Conservation (phyloP, 75 land plant genomes). For the Pinus taeda region DNA sequence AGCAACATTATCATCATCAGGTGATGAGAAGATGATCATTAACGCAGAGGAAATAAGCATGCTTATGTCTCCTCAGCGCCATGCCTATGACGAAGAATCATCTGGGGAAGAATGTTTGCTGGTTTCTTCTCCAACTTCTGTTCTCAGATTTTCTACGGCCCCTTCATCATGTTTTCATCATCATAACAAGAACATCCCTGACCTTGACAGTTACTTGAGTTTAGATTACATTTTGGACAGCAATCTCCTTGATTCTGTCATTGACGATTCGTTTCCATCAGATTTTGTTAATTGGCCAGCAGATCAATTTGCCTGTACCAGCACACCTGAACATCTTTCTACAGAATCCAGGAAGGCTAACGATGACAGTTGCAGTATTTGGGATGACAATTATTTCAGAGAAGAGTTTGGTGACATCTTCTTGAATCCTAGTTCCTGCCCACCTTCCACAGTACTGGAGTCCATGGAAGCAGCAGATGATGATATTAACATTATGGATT, state of each 20-base stretch:
- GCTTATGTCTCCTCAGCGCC: too few relatives aligned
- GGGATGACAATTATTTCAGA: neutral
- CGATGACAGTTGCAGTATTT: neutral
- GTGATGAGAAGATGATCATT: too few relatives aligned
- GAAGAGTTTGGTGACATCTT: neutral
- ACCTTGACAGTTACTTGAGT: neutral
- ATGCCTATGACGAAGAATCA: constrained; percentile 7
- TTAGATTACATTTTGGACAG: neutral
- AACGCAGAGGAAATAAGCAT: too few relatives aligned
- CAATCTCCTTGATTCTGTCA: neutral
- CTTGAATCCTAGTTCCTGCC: neutral
- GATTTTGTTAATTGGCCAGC: neutral
- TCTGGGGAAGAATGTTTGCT: constrained; percentile 1
- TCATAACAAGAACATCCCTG: neutral
- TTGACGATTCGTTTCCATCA: neutral
- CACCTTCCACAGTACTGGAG: too few relatives aligned
- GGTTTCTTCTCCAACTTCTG: constrained; percentile 1
- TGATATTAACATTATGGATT: neutral
- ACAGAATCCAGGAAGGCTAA: neutral
- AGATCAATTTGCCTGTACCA: too few relatives aligned
- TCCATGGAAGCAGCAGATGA: neutral
- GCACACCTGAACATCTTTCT: neutral
- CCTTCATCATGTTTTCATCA: too few relatives aligned
- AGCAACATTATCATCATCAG: too few relatives aligned
- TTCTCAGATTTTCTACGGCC: neutral